Evolutionary conservation across 164 flowering plant species (phyloP), one percentile per base, ranked within the genome.

Genomic region (Vitis amurensis): DNA sequence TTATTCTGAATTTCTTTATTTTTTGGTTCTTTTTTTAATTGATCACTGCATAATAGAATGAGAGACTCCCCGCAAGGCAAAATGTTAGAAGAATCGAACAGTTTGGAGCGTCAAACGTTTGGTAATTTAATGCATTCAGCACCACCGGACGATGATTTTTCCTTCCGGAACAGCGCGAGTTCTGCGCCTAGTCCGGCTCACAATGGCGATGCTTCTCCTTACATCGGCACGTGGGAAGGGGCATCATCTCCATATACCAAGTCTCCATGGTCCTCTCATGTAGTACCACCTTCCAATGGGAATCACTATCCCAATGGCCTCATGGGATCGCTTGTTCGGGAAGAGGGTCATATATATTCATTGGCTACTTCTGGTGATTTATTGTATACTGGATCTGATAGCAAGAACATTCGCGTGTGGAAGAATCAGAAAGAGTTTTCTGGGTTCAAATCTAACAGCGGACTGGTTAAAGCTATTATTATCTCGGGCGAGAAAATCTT

Each of bases 351-450:
- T 52, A 80, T 88, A 0, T 86, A 86, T 66, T 88, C 92, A 0
- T 48, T 88, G 14, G 88, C 90, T 9, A 74, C 87, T 0, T 61
- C 81, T 0, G 83, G 86, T 8, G 87, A 85, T 23, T 64, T 86
- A 23, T 53, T 88, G 9, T 88, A 83, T 68, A 88, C 92, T 6
- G 90, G 92, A 0, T 84, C 90, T 1, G 87, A 86, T 37, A 81
- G 86, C 79, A 86, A 86, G 78, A 88, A 88, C 75, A 85, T 88
- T 16, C 64, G 87, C 31, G 86, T 88, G 0, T 88, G 92, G 92
- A 88, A 79, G 67, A 80, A 79, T 19, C 87, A 79, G 53, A 78
- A 66, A 61, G 92, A 88, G 55, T 86, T 71, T 47, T 79, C 88
- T 3, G 82, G 87, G 7, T 86, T 88, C 64, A 88, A 82, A 77